Evolutionary conservation across 192 early-diverging fungal genomes (phyloP), one percentile per base, ranked within the genome.

Genomic region (Coemansia asiatica): DNA sequence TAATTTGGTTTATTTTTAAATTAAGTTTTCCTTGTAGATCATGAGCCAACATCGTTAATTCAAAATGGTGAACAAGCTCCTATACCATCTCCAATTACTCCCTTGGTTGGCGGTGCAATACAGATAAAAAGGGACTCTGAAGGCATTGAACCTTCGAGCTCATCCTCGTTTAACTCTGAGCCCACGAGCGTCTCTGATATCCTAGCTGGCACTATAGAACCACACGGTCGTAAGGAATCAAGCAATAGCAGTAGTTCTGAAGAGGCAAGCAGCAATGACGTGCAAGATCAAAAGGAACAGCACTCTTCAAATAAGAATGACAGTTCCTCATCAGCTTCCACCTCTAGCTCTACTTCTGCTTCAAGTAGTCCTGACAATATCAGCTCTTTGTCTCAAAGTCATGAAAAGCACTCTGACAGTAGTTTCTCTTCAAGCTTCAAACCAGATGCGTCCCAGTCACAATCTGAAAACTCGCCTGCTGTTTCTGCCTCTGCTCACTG

Each of bases 401-500:
- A 13, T 15, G 13, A 44, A 13, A 10, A 44, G 16, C 3, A 44
- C 16, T 44, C 40, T 2, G 3, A 0, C 5, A 18, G 13, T 3
- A 44, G 16, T 3, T 44, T 15, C 9, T 44, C 40, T 44, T 44
- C 40, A 44, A 44, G 16, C 40, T 10, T 22, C 6, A 8, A 23
- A 19, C 6, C 21, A 5, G 13, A 26, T 19, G 6, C 25, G 6
- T 53, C 22, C 6, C 21, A 27, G 25, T 53, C 50, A 27, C 22
- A 27, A 22, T 19, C 44, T n/a, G n/a, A n/a, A n/a, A n/a, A 56
- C 33, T 40, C 60, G 38, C 16, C 71, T 36, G 56, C 56, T 10
- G 25, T 7, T 16, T 38, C 46, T 26, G 27, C n/a, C 0, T 18
- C 61, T 19, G 29, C 23, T 7, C 61, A 64, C 46, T 77, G 78